phyloP scores from a whole-genome alignment of 1,284 basidiomycete species.

The Inonotus hispidus region DNA sequence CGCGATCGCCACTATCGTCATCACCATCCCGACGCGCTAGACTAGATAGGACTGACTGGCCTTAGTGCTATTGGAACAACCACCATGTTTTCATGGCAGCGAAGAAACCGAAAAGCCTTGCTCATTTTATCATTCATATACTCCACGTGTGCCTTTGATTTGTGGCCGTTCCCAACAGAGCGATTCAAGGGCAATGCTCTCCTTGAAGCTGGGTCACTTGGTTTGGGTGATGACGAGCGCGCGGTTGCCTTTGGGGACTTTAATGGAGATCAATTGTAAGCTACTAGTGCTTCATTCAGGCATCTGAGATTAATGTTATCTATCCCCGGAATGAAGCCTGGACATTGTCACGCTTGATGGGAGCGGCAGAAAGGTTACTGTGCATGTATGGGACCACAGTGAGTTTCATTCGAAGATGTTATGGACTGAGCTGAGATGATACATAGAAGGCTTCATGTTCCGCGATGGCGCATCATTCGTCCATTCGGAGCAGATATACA shows the following conservation, averaged over 20 bases:
- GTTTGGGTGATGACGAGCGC: conserved; percentile 65
- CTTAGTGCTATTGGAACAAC: neutral
- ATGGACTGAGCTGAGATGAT: neutral
- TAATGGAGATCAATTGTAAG: conserved; percentile 92
- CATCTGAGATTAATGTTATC: conserved; percentile 8
- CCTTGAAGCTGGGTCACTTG: conserved; percentile 76
- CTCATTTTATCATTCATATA: neutral
- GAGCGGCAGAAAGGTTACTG: conserved; percentile 67
- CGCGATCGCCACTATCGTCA: no score
- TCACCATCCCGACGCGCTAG: neutral
- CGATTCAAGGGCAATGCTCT: conserved; percentile 85
- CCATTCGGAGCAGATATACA: conserved; percentile 55
- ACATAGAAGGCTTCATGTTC: conserved; percentile 44
- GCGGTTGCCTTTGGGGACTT: conserved; percentile 92
- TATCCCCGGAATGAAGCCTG: conserved; percentile 42
- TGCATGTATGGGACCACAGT: conserved; percentile 88
- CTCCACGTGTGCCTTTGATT: conserved; percentile 22
- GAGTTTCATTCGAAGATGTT: conserved; percentile 3
- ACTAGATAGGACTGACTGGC: neutral
- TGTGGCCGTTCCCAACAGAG: conserved; percentile 83
- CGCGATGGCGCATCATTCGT: conserved; percentile 47
- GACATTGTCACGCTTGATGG: conserved; percentile 75
- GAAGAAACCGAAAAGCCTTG: conserved; percentile 3
- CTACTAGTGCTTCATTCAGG: conserved; percentile 17
- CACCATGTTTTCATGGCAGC: conserved; percentile 15